Evolutionary conservation across 768 basidiomycete species (phyloP), one percentile per base, ranked within the genome.

Genomic region (Mycena vitilis): DNA sequence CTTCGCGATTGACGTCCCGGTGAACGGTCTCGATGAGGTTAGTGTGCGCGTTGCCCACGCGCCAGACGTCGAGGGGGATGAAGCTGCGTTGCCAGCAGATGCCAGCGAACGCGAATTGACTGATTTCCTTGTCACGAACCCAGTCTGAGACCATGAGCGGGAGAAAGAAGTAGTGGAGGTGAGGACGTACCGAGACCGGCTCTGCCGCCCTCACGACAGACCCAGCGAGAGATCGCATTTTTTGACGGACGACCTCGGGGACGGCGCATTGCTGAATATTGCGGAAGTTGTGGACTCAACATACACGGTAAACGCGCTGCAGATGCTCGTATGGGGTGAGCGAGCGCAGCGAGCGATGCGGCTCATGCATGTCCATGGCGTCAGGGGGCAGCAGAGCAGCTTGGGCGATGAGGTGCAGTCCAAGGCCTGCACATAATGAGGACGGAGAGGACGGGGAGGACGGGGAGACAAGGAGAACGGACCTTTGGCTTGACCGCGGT

Each of bases 211-310:
- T 47, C 16, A 25, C 11, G 15, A 13, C 25, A 22, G 22, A 70
- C 66, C 30, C 48, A 23, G 34, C 40, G 2, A 70, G 54, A 38
- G 65, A 63, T 5, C 55, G 45, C 69, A 70, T 70, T 10, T 57
- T 18, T 4, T 34, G 23, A 18, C 53, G 40, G 2, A 70, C 65
- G n/a, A 42, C 22, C 6, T 70, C 53, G 4, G 23, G 5, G 22
- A 63, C 56, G 20, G 22, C 20, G 42, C 37, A 54, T 3, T 16
- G 36, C 37, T 60, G 37, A 23, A 71, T 69, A 51, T 69, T 69
- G 4, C 71, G 49, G 18, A 40, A 36, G 38, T 63, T 45, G 37
- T 71, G 71, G 60, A 61, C 63, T 5, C 9, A 30, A 34, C 71
- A 71, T 1, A 69, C 25, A 6, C 63, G 57, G 22, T 65, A 48